A percentile compares a stretch with the other conserved stretches of the same genome.
Evolutionary conservation across 257 asterid genomes (phyloP).

Genomic region (Leptodermis oblonga): DNA sequence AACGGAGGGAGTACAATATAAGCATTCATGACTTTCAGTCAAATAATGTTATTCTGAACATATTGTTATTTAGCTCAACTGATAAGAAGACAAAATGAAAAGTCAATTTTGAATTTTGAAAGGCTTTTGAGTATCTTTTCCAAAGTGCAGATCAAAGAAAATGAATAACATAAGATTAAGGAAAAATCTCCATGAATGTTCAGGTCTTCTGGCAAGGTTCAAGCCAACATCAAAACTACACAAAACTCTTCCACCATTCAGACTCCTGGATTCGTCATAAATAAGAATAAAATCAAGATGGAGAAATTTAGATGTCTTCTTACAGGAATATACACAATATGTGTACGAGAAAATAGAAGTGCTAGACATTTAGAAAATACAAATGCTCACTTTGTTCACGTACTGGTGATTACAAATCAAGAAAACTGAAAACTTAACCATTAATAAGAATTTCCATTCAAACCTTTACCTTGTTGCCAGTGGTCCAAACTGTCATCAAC

Average conservation of each 20-base stretch:
- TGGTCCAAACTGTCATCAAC: constrained; percentile 86
- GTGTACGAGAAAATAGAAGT: background rate
- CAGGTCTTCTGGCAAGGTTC: background rate
- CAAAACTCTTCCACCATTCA: background rate
- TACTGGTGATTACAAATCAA: background rate
- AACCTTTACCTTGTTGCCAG: constrained; percentile 75
- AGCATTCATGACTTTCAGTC: background rate
- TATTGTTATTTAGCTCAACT: background rate
- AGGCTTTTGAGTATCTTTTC: background rate
- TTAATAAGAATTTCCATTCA: constrained; percentile 21
- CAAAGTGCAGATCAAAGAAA: background rate
- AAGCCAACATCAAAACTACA: background rate
- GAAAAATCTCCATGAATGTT: background rate
- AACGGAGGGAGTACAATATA: too few relatives aligned
- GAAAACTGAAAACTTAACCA: constrained; percentile 3
- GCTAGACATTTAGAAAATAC: background rate
- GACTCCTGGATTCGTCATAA: background rate
- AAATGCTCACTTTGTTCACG: background rate
- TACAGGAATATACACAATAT: background rate
- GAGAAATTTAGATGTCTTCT: background rate
- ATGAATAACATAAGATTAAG: background rate
- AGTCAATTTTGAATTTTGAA: background rate
- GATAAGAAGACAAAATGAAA: background rate
- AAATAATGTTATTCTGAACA: background rate
- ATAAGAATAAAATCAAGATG: background rate